Percentiles rank a stretch among this genome's conserved stretches.
Evolutionary conservation across 805 yeast genomes (phyloP).

Genomic region (Yamadazyma akitaensis): DNA sequence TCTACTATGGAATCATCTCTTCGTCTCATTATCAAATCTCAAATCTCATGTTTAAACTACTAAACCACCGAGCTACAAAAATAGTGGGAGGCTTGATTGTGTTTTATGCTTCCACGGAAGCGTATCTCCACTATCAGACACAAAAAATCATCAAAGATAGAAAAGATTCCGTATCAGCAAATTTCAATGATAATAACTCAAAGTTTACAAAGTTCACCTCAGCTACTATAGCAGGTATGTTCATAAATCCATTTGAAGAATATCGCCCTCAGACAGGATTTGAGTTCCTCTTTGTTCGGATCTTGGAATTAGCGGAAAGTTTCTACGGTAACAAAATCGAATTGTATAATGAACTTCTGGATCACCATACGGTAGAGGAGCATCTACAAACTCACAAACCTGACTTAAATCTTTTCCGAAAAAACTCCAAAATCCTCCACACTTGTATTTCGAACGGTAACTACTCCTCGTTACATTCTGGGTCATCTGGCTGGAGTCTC

Average conservation of each 20-base stretch:
- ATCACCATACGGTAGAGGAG: constrained; percentile 46
- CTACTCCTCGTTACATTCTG: constrained; percentile 1
- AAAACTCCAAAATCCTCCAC: constrained; percentile 28
- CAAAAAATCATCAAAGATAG: constrained; percentile 43
- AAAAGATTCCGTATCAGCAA: constrained; percentile 21
- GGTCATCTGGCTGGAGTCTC: background rate
- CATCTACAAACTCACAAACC: constrained; percentile 63
- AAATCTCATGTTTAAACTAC: background rate
- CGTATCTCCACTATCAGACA: constrained; percentile 55
- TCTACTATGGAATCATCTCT: background rate
- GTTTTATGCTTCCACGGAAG: constrained; percentile 64
- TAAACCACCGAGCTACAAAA: constrained; percentile 19
- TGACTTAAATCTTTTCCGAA: constrained; percentile 42
- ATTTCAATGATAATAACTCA: constrained; percentile 6
- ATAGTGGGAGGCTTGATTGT: constrained; percentile 42
- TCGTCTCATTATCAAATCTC: background rate
- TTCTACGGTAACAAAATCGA: constrained; percentile 37
- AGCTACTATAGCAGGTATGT: constrained; percentile 64
- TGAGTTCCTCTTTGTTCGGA: constrained; percentile 74
- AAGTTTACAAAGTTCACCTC: constrained; percentile 28
- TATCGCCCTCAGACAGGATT: constrained; percentile 86
- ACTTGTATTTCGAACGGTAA: constrained; percentile 18
- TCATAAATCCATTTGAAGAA: constrained; percentile 87
- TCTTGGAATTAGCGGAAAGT: constrained; percentile 67
- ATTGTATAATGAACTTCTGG: constrained; percentile 30